Conservation (phyloP, 2,329 filamentous ascomycete species). For the Epichloe uncinata region DNA sequence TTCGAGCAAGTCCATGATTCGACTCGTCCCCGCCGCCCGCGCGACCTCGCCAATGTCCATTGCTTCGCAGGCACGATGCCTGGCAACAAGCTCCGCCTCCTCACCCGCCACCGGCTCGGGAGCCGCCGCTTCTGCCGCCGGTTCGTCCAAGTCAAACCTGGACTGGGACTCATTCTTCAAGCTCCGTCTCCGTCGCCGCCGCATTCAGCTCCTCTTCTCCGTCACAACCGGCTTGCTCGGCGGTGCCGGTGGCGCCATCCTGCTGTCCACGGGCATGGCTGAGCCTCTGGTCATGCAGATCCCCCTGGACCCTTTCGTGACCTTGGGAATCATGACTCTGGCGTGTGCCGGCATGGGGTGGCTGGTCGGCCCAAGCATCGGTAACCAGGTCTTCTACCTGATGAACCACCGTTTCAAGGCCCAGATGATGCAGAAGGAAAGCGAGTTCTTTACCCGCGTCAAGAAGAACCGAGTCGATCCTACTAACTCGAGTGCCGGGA, state of each 20-base stretch:
- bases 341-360: slow-evolving; percentile 72
- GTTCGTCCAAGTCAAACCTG: slow-evolving; percentile 23
- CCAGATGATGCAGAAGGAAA: slow-evolving; percentile 80
- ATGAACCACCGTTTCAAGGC: slow-evolving; percentile 56
- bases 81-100: slow-evolving; percentile 7
- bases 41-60: not conserved
- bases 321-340: slow-evolving; percentile 67
- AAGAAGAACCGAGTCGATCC: slow-evolving; percentile 90
- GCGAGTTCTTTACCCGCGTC: slow-evolving; percentile 82
- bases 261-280: slow-evolving; percentile 57
- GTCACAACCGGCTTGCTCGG: slow-evolving; percentile 49
- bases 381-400: slow-evolving; percentile 65
- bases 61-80: slow-evolving; percentile 7
- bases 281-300: slow-evolving; percentile 59
- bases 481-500: slow-evolving; percentile 72
- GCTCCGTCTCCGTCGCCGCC: slow-evolving; percentile 72
- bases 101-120: not conserved
- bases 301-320: slow-evolving; percentile 72
- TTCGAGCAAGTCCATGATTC: slow-evolving; percentile 1
- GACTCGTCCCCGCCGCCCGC: slow-evolving; percentile 2
- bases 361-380: slow-evolving; percentile 73
- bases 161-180: slow-evolving; percentile 91
- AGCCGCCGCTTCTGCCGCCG: slow-evolving; percentile 1
- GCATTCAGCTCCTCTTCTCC: slow-evolving; percentile 70
- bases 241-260: slow-evolving; percentile 47